Evolutionary conservation across 371 early-diverging fungal genomes (phyloP).

Genomic region (Phascolomyces articulosus): DNA sequence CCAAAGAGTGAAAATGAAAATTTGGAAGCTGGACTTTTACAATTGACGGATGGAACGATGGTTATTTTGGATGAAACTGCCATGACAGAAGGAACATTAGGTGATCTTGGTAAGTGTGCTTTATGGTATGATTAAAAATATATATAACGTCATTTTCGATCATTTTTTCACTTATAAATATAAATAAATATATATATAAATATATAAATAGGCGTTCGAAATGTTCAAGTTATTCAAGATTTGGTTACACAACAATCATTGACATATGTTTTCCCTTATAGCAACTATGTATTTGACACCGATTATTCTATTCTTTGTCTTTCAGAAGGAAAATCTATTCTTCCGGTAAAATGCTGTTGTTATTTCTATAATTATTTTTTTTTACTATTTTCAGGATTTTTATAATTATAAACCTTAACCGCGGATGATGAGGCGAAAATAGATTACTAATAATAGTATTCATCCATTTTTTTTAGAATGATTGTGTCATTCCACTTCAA

Average conservation of each 20-base stretch:
- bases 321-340: constrained; percentile 58
- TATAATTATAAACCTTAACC: too few species aligned
- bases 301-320: constrained; percentile 55
- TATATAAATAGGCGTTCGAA: constrained; percentile 54
- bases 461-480: constrained; percentile 29
- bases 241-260: constrained; percentile 59
- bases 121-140: too few species aligned
- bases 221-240: constrained; percentile 58
- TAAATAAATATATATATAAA: too few species aligned
- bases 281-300: constrained; percentile 62
- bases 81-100: constrained; percentile 63
- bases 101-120: constrained; percentile 47
- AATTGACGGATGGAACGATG: constrained; percentile 57
- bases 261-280: constrained; percentile 63
- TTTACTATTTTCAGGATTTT: too few species aligned
- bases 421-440: too few species aligned
- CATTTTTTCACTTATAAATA: too few species aligned
- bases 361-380: too few species aligned
- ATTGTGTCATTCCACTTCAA: constrained; percentile 51
- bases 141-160: too few species aligned
- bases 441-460: neutral
- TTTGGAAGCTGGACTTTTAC: constrained; percentile 60
- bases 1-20: constrained; percentile 57
- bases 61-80: constrained; percentile 66
- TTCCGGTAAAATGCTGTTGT: constrained; percentile 54